These are phyloP conservation scores for Herpetomonas tarakana DNA, from an alignment of 208 protist species.

Conservation along the genomic window DNA sequence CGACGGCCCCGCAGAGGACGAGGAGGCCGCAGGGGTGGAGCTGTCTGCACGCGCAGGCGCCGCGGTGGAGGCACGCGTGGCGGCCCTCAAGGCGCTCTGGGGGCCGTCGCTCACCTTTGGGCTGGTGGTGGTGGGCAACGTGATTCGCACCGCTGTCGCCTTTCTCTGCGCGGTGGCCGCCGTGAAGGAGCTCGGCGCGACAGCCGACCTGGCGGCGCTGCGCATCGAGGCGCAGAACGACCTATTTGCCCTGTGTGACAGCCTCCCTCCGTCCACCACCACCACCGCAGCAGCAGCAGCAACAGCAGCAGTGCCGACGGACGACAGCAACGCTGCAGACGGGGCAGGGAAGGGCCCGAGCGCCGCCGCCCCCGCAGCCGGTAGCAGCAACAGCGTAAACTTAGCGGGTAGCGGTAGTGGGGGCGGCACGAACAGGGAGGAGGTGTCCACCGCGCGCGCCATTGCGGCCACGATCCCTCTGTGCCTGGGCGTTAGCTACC, in stretches of 20 bases:
- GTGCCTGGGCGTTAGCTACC: constrained; percentile 43
- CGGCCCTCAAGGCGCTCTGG: constrained; percentile 33
- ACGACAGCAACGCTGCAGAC: neutral
- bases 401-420: neutral
- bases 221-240: constrained; percentile 54
- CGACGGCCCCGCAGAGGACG: constrained; percentile 10
- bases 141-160: constrained; percentile 40
- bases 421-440: neutral
- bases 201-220: constrained; percentile 37
- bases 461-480: constrained; percentile 35
- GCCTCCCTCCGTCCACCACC: constrained; percentile 1
- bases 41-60: constrained; percentile 16
- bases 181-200: constrained; percentile 29
- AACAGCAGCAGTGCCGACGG: neutral
- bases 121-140: constrained; percentile 37
- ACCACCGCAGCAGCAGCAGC: neutral
- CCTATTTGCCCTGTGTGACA: constrained; percentile 36
- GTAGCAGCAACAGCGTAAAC: neutral
- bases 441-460: constrained; percentile 11
- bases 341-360: constrained; percentile 3
- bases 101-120: constrained; percentile 57
- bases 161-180: constrained; percentile 50
- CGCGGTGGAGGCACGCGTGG: constrained; percentile 21
- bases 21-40: too few species aligned
- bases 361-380: constrained; percentile 10